Percentiles rank a stretch among this genome's conserved stretches.
Evolutionary conservation across 2,329 filamentous ascomycete species (phyloP).

Genomic region (Blumeria hordei): DNA sequence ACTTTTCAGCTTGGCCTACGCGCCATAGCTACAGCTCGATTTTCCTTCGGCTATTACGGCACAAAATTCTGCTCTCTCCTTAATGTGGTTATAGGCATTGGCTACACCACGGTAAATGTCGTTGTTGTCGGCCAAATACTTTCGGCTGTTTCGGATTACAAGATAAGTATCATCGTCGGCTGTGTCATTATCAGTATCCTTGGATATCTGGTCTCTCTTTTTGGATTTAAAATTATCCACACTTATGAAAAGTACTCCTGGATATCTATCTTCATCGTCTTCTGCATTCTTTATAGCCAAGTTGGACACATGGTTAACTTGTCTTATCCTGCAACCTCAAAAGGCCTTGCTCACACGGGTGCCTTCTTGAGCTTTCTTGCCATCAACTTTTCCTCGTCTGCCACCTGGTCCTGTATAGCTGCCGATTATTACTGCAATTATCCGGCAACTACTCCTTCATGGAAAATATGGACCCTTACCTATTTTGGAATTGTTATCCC

Average conservation of each 20-base stretch:
- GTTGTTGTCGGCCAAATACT: conserved; percentile 20
- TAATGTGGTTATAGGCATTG: conserved; percentile 22
- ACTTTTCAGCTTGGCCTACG: conserved; percentile 16
- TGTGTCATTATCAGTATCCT: conserved; percentile 13
- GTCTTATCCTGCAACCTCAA: conserved; percentile 13
- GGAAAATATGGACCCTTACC: conserved; percentile 13
- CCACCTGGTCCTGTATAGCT: conserved; percentile 14
- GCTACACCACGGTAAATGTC: conserved; percentile 20
- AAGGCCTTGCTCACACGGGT: conserved; percentile 16
- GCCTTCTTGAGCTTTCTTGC: conserved; percentile 12
- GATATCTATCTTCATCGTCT: conserved; percentile 22
- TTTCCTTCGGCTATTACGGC: conserved; percentile 26
- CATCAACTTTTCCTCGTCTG: conserved; percentile 12
- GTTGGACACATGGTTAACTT: conserved; percentile 21
- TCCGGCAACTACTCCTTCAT: conserved; percentile 12
- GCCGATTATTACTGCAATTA: conserved; percentile 15
- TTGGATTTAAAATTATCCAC: conserved; percentile 19
- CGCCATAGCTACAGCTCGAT: conserved; percentile 21
- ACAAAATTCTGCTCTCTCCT: conserved; percentile 23
- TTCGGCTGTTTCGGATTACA: conserved; percentile 15
- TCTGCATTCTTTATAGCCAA: conserved; percentile 23
- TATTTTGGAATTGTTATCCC: conserved; percentile 11
- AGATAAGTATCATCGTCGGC: conserved; percentile 19
- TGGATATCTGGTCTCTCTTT: conserved; percentile 12
- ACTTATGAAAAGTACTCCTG: conserved; percentile 25